These are phyloP conservation scores for Termitomyces sp. DNA, from an alignment of 768 basidiomycete species.

Conservation along the genomic window DNA sequence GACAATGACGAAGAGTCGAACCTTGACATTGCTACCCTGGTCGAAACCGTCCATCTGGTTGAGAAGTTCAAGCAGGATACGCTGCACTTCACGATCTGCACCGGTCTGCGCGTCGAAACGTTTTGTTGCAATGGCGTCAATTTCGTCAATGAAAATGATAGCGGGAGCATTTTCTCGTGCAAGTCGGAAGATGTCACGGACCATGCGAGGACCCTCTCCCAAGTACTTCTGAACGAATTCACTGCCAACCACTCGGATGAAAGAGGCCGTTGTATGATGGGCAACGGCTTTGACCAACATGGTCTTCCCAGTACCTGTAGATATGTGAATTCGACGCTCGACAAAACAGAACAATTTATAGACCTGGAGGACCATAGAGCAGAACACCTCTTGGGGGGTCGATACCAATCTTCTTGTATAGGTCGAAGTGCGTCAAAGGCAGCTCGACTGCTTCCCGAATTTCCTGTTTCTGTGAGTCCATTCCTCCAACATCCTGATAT, in stretches of 20 bases:
- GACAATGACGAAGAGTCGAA: slow-evolving; percentile 27
- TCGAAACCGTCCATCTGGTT: slow-evolving; percentile 99
- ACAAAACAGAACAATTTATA: slow-evolving; percentile 14
- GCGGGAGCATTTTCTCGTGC: slow-evolving; percentile 96
- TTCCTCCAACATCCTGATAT: slow-evolving; percentile 94
- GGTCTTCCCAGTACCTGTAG: slow-evolving; percentile 90
- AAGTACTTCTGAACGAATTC: slow-evolving; percentile 99
- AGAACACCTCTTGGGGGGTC: slow-evolving; percentile 97
- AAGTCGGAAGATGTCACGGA: slow-evolving; percentile 97
- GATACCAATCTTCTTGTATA: slow-evolving; percentile 99
- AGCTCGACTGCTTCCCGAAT: slow-evolving; percentile 98
- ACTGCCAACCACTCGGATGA: slow-evolving; percentile 97
- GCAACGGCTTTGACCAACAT: slow-evolving; percentile 99
- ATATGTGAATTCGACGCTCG: neutral
- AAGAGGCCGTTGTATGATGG: slow-evolving; percentile 93
- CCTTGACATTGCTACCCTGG: slow-evolving; percentile 98
- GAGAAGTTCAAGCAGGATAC: slow-evolving; percentile 92
- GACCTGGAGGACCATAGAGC: slow-evolving; percentile 95
- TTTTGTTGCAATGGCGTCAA: slow-evolving; percentile 98
- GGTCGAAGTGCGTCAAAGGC: slow-evolving; percentile 92
- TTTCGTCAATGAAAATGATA: slow-evolving; percentile 99
- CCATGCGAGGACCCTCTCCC: slow-evolving; percentile 99
- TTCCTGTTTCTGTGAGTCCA: slow-evolving; percentile 98
- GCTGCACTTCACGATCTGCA: slow-evolving; percentile 97
- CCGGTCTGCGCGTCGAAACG: slow-evolving; percentile 99